Evolutionary conservation across 2,329 filamentous ascomycete genomes (phyloP).

Genomic region (Fusarium poae): DNA sequence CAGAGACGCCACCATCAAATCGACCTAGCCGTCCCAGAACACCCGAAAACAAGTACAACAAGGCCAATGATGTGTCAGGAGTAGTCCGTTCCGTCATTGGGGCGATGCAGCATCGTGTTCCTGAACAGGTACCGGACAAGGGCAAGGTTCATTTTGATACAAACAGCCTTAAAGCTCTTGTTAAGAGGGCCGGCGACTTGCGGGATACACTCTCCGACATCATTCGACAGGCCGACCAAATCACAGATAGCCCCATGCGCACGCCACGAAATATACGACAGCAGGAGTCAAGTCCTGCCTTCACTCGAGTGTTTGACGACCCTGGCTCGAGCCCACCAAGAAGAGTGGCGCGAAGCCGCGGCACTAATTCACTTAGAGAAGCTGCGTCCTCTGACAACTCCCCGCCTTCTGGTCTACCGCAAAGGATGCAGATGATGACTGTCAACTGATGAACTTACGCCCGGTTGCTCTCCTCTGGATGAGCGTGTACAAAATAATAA

Average conservation of each 20-base stretch:
- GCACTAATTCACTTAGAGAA: constrained; percentile 66
- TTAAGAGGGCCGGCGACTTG: constrained; percentile 71
- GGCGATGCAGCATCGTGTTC: constrained; percentile 69
- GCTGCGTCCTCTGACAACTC: constrained; percentile 66
- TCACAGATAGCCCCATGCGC: constrained; percentile 67
- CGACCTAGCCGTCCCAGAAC: constrained; percentile 59
- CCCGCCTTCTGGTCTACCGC: constrained; percentile 63
- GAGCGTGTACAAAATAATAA: constrained; percentile 51
- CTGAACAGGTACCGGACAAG: constrained; percentile 55
- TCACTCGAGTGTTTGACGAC: constrained; percentile 75
- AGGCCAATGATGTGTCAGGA: constrained; percentile 58
- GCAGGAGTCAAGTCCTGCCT: constrained; percentile 73
- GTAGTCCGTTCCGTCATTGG: constrained; percentile 73
- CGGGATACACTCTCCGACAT: constrained; percentile 71
- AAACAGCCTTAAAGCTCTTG: constrained; percentile 75
- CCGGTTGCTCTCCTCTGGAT: constrained; percentile 36
- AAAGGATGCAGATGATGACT: constrained; percentile 74
- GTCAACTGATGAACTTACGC: constrained; percentile 61
- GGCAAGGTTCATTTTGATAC: constrained; percentile 74
- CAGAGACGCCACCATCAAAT: constrained; percentile 53
- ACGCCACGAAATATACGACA: constrained; percentile 62
- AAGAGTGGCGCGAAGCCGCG: constrained; percentile 64
- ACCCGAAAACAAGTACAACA: constrained; percentile 54
- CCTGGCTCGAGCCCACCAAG: constrained; percentile 68
- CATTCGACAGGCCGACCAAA: constrained; percentile 69